phyloP scores from a whole-genome alignment of 257 asterid species.

The Euphrasia confusa region DNA sequence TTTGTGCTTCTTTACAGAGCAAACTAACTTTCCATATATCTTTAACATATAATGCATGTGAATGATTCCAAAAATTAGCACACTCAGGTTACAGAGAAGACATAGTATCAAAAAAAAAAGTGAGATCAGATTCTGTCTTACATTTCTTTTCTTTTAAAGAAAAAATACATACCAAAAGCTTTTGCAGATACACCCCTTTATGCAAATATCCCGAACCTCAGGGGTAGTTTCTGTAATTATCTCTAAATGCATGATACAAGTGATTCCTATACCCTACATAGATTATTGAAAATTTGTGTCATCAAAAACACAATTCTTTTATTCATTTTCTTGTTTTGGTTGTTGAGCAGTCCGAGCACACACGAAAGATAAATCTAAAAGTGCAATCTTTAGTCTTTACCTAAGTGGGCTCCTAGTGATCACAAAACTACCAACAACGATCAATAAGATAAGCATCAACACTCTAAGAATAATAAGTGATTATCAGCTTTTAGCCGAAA shows the following conservation, averaged over 20 bases:
- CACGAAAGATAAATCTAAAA: slow-evolving; percentile 27
- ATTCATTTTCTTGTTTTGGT: slow-evolving; percentile 13
- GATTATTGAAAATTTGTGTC: slow-evolving; percentile 34
- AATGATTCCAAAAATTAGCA: no score
- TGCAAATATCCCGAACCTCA: background rate
- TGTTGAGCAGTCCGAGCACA: slow-evolving; percentile 33
- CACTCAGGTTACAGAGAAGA: no score
- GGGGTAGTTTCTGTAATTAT: background rate
- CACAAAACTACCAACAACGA: background rate
- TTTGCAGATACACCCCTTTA: no score
- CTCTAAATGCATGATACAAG: slow-evolving; percentile 6
- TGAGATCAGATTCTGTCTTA: no score
- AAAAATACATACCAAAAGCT: no score
- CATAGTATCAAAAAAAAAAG: no score
- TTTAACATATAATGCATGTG: no score
- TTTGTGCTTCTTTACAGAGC: no score
- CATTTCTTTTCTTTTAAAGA: no score
- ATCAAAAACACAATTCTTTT: slow-evolving; percentile 16
- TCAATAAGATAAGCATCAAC: slow-evolving; percentile 13
- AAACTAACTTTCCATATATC: no score
- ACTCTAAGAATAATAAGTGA: slow-evolving; percentile 13
- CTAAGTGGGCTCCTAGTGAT: slow-evolving; percentile 32
- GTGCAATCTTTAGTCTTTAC: slow-evolving; percentile 1
- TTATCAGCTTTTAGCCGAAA: background rate
- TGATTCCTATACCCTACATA: slow-evolving; percentile 43